A percentile compares a stretch with the other conserved stretches of the same genome.
Conservation (phyloP, 2,329 filamentous ascomycete species). For the Hypoxylon sp. region DNA sequence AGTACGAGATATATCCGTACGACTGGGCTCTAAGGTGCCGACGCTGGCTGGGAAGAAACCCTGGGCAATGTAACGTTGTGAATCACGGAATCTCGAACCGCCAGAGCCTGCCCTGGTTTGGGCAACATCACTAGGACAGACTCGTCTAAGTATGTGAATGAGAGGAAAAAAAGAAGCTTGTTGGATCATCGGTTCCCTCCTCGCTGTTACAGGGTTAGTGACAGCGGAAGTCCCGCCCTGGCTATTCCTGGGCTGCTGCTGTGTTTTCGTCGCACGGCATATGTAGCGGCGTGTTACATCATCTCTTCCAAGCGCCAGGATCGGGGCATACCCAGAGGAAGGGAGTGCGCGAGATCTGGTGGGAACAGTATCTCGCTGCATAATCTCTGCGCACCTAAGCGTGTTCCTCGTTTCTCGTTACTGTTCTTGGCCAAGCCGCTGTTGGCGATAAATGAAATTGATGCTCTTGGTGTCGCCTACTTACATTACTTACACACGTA, state of each 20-base stretch:
- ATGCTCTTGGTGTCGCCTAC: slow-evolving; percentile 40
- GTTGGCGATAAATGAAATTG: slow-evolving; percentile 45
- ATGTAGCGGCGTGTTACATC: slow-evolving; percentile 50
- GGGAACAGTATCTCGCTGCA: slow-evolving; percentile 52
- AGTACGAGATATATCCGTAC: slow-evolving; percentile 17
- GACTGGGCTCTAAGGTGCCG: slow-evolving; percentile 2
- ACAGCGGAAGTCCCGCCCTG: slow-evolving; percentile 39
- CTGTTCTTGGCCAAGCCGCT: slow-evolving; percentile 51
- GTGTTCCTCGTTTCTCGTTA: slow-evolving; percentile 54
- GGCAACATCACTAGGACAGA: slow-evolving; percentile 22
- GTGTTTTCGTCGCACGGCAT: slow-evolving; percentile 50
- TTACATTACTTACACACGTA: slow-evolving; percentile 29
- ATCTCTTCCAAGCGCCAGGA: slow-evolving; percentile 51
- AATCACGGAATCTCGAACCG: slow-evolving; percentile 22
- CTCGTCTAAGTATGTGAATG: slow-evolving; percentile 14
- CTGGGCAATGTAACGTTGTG: slow-evolving; percentile 34
- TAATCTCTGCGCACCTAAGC: slow-evolving; percentile 54
- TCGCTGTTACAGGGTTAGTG: slow-evolving; percentile 35
- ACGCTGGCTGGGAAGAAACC: slow-evolving; percentile 6
- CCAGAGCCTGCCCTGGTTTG: slow-evolving; percentile 24
- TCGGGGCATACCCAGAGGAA: slow-evolving; percentile 43
- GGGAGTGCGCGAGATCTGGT: slow-evolving; percentile 54
- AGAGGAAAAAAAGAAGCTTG: slow-evolving; percentile 18
- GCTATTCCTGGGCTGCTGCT: slow-evolving; percentile 47
- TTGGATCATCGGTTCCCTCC: slow-evolving; percentile 37